Evolutionary conservation across 169 alveolate species (phyloP), one percentile per base, ranked within the genome.

Genomic region (Perkinsus olseni): DNA sequence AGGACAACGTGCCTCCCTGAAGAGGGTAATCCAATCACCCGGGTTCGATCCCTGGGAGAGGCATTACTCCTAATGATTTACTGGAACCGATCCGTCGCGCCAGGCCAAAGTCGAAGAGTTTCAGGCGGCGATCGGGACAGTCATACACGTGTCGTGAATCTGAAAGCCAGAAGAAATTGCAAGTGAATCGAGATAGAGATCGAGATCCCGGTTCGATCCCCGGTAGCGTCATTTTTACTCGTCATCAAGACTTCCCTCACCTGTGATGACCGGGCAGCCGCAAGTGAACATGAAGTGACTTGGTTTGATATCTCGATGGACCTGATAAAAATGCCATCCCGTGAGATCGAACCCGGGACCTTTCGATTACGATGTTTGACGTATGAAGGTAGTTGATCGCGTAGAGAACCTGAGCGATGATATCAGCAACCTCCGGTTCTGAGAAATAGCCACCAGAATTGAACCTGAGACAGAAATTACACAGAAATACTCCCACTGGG

Each of bases 341-440:
- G 24, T 10, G 62, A 17, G 62, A 45, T 45, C 62, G 62, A 45
- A 45, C 62, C 62, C 62, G 17, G 24, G 62, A 45, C 62, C 62
- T 45, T 45, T n/a, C n/a, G n/a, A n/a, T n/a, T n/a, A 45, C 62
- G 6, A 45, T 45, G 62, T 45, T 45, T 10, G 62, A 45, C 62
- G 62, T 92, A 92, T 96, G 97, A 91, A 97, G 95, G 92, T 96
- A 96, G 74, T 95, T 94, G 17, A 97, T 93, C 28, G 97, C 98
- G 38, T 96, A 94, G 38, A 97, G 94, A 50, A 97, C 93, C 82
- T 96, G 95, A 38, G 95, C 94, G 74, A 96, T 94, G 38, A 96
- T 94, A 20, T 50, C 91, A 20, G 97, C 97, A 0, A 98, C 96
- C 31, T 95, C 97, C 74, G 95, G 94, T 92, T 97, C 98, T 3